Percentiles rank a stretch among this genome's conserved stretches.
phyloP scores from a whole-genome alignment of 2,329 filamentous ascomycete species.

The Tolypocladium tropicale region DNA sequence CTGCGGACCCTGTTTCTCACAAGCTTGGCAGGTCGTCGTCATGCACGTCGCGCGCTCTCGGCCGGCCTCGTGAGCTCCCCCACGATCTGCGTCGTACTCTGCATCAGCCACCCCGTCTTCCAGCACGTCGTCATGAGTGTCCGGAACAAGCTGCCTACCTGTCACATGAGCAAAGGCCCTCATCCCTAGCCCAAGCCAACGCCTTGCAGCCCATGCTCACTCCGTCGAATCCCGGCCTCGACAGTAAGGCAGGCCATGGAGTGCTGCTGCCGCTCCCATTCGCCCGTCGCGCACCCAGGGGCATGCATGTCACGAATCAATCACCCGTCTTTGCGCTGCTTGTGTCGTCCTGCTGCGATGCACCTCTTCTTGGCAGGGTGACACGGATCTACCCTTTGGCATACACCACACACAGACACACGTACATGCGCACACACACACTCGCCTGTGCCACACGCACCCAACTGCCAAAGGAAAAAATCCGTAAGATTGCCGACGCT shows the following conservation, averaged over 20 bases:
- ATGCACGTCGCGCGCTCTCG: slow-evolving; percentile 1
- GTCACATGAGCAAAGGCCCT: background rate
- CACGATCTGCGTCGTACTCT: background rate
- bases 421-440: no score
- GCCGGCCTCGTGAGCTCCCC: background rate
- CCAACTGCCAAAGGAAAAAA: background rate
- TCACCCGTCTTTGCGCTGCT: background rate
- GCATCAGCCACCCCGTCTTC: background rate
- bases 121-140: background rate
- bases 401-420: background rate
- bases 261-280: background rate
- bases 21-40: background rate
- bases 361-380: background rate
- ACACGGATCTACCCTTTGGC: background rate
- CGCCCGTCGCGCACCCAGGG: background rate
- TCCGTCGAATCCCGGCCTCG: background rate
- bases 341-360: background rate
- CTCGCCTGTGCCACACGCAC: background rate
- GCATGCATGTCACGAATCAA: background rate
- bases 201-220: background rate
- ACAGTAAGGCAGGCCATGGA: background rate
- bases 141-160: background rate
- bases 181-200: background rate
- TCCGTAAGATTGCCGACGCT: background rate
- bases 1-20: background rate